Evolutionary conservation across 495 filamentous ascomycete species (phyloP).

Genomic region (Podospora australis): DNA sequence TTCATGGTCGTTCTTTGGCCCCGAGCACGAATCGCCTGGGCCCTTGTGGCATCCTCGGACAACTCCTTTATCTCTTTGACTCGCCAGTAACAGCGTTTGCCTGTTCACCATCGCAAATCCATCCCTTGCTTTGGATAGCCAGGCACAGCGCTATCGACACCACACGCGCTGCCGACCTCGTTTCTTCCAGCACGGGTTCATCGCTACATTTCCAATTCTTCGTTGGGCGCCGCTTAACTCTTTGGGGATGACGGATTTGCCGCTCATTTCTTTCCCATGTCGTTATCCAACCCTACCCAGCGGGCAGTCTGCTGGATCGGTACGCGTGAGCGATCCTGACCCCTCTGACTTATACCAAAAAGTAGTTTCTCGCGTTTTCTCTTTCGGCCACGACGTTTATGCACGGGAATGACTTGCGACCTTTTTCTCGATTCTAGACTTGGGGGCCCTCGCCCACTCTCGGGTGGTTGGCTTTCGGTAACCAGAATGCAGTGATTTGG

Average conservation of each 20-base stretch:
- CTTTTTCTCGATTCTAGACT: slow-evolving; percentile 7
- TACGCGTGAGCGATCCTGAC: slow-evolving; percentile 3
- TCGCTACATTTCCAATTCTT: background rate
- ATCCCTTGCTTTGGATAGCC: slow-evolving; percentile 19
- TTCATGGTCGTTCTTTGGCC: background rate
- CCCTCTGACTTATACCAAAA: slow-evolving; percentile 3
- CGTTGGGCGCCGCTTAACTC: background rate
- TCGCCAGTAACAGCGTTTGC: background rate
- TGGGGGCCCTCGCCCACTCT: background rate
- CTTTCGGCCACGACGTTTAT: slow-evolving; percentile 13
- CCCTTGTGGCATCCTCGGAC: background rate
- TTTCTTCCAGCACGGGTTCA: background rate
- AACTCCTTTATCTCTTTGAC: background rate
- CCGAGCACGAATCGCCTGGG: background rate
- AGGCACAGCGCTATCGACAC: slow-evolving; percentile 9
- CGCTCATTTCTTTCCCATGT: slow-evolving; percentile 2
- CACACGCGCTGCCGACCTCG: background rate
- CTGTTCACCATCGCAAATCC: background rate
- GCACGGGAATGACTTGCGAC: slow-evolving; percentile 10
- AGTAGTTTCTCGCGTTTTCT: slow-evolving; percentile 8
- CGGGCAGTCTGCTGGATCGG: background rate
- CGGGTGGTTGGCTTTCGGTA: background rate
- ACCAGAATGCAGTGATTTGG: slow-evolving; percentile 7
- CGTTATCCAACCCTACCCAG: no score
- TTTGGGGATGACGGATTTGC: slow-evolving; percentile 1